phyloP scores from a whole-genome alignment of 345 rosid species.

The Mercurialis annua region DNA sequence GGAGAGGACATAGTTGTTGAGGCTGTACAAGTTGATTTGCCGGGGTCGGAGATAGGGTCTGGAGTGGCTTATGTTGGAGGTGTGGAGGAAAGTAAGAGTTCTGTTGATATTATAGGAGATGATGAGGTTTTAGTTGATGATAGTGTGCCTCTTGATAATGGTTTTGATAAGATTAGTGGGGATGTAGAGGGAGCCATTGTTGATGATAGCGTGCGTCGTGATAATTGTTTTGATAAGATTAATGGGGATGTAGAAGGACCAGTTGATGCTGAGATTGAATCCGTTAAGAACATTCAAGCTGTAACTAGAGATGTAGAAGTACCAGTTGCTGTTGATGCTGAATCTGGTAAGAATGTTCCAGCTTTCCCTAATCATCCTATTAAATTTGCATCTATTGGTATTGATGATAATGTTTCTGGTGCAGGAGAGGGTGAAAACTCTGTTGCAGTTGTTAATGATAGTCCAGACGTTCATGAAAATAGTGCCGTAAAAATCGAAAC shows the following conservation, averaged over 20 bases:
- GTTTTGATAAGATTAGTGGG: constrained; percentile 37
- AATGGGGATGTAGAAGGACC: constrained; percentile 23
- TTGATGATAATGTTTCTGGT: constrained; percentile 16
- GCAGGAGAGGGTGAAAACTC: constrained; percentile 10
- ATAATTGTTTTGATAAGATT: constrained; percentile 46
- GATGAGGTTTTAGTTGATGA: constrained; percentile 26
- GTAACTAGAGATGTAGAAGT: constrained; percentile 25
- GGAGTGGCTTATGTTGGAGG: constrained; percentile 39
- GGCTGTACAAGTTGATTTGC: constrained; percentile 25
- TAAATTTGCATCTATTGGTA: constrained; percentile 19
- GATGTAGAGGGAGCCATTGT: constrained; percentile 25
- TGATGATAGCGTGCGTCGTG: constrained; percentile 16
- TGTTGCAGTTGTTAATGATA: constrained; percentile 9
- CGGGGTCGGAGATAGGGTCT: constrained; percentile 22
- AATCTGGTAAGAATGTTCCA: constrained; percentile 25
- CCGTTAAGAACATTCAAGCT: constrained; percentile 26
- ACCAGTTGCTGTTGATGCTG: constrained; percentile 20
- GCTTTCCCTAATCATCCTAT: constrained; percentile 14
- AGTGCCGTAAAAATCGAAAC: constrained; percentile 22
- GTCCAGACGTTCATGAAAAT: constrained; percentile 10
- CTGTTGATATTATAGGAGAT: constrained; percentile 29
- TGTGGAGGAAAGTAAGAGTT: constrained; percentile 29
- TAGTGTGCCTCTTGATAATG: constrained; percentile 39
- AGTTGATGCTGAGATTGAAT: constrained; percentile 21
- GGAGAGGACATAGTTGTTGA: constrained; percentile 38